Evolutionary conservation across 2,329 filamentous ascomycete species (phyloP).

Genomic region (Sporothrix globosa): DNA sequence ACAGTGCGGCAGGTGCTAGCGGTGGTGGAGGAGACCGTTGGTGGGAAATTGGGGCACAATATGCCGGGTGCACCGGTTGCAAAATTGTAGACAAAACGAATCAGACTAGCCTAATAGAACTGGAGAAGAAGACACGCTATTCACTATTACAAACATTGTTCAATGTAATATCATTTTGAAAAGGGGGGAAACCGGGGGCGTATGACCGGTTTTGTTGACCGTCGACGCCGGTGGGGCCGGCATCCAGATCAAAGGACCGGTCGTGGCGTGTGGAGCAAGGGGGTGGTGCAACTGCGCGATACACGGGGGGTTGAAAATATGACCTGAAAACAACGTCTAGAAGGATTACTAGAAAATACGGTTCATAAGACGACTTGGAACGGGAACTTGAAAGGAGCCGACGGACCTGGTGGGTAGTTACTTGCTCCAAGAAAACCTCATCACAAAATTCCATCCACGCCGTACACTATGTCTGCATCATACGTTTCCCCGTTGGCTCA

Average conservation of each 20-base stretch:
- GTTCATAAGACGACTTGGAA: background rate
- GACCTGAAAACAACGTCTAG: too few relatives aligned
- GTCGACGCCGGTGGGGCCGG: background rate
- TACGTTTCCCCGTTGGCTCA: conserved; percentile 23
- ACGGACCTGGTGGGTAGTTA: too few relatives aligned
- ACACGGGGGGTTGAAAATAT: too few relatives aligned
- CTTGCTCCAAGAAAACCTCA: too few relatives aligned
- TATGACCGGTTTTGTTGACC: too few relatives aligned
- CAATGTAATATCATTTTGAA: background rate
- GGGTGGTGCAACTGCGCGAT: background rate
- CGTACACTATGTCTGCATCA: conserved; percentile 4
- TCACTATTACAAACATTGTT: too few relatives aligned
- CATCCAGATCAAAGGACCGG: background rate
- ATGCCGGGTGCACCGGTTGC: background rate
- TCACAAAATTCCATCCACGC: too few relatives aligned
- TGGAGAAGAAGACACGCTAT: background rate
- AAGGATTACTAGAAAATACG: too few relatives aligned
- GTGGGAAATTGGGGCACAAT: too few relatives aligned
- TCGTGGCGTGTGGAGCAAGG: background rate
- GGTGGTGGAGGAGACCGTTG: background rate
- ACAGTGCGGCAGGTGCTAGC: background rate
- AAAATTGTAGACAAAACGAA: background rate
- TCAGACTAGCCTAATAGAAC: background rate
- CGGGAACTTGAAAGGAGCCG: background rate
- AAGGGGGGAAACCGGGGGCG: background rate